Base-by-base conservation (phyloP, 108 stramenopile species). In the Epipyxis sp. region DNA sequence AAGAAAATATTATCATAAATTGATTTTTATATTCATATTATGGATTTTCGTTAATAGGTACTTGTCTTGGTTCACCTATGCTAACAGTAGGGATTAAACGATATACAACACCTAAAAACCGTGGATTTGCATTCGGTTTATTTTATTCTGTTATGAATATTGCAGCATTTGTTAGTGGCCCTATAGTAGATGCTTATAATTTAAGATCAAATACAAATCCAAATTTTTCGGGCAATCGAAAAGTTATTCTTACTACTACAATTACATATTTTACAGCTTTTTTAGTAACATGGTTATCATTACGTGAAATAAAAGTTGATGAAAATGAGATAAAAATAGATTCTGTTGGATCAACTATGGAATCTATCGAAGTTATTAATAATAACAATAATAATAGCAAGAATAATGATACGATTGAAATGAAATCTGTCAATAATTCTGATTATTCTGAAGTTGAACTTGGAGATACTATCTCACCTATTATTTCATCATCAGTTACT, bases 71-170 rank as follows among this genome's bases (percentile, higher is more conserved):
- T n/a, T 77, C 77, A 30, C 80, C 80, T 20, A 76, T 81, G 57
- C 3, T 81, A 42, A 76, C 76, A 32, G 59, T 81, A 10, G 80
- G 44, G 0, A 76, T 81, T n/a, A 45, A 76, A 10, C 34, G 80
- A 32, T 76, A 67, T 59, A 77, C 80, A 30, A 62, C 34, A 20
- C 80, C 82, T 16, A 65, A 79, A 30, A 88, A 88, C 78, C 83
- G 90, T 46, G 90, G 92, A 6, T 93, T 93, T 83, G 91, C 91
- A 3, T 93, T 91, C 80, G 92, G 92, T 16, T 69, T 93, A 44
- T 93, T 90, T 76, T 91, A 91, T 77, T 89, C 90, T 0, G 79
- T 91, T 6, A 91, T 93, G 90, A 93, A 93, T 77, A 59, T 91
- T n/a, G 92, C 90, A 0, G 92, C 90, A 13, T 59, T 93, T 69